Conservation (phyloP, 2,329 filamentous ascomycete genomes). For the Botrytis aclada region DNA sequence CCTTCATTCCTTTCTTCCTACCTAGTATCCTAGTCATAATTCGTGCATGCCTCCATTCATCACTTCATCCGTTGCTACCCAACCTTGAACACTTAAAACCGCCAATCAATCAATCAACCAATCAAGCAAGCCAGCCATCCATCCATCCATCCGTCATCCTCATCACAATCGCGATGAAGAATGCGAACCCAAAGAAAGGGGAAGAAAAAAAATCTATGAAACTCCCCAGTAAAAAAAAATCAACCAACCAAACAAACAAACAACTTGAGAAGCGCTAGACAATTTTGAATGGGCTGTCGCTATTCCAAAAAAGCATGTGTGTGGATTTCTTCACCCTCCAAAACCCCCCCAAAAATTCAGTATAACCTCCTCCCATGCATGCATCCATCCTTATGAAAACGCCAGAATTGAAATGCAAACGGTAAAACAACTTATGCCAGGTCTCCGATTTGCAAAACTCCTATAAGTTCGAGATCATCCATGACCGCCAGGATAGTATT, state of each 20-base stretch:
- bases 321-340: neutral
- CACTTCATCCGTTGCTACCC: neutral
- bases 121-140: neutral
- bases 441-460: slow-evolving; percentile 48
- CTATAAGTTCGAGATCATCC: slow-evolving; percentile 46
- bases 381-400: neutral
- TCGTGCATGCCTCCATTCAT: neutral
- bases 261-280: neutral
- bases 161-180: neutral
- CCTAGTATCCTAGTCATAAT: slow-evolving; percentile 11
- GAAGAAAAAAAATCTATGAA: neutral
- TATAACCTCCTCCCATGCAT: neutral
- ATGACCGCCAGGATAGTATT: slow-evolving; percentile 49
- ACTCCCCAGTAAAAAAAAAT: neutral
- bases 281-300: neutral
- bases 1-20: too few relatives aligned
- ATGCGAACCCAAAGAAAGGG: neutral
- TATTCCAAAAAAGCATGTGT: neutral
- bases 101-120: neutral
- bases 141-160: too few relatives aligned
- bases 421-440: slow-evolving; percentile 17
- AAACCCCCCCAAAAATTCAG: neutral
- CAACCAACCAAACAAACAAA: neutral
- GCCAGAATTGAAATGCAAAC: neutral
- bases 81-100: neutral